Evolutionary conservation across 2,329 filamentous ascomycete species (phyloP).

Genomic region (Teratosphaeria pseudoeucalypti): DNA sequence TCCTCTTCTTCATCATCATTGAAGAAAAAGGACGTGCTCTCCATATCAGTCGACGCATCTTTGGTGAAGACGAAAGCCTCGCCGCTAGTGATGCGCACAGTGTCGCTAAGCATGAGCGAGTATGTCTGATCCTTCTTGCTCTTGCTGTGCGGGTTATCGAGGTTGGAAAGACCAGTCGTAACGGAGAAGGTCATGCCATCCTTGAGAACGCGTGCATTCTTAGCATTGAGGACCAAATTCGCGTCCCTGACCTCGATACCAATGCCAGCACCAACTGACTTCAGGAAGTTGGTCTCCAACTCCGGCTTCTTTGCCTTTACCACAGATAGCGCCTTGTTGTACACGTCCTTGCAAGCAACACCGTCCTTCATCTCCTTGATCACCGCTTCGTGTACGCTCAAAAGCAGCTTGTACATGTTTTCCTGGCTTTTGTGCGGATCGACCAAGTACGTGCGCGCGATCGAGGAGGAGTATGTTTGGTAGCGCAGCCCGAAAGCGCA

Average conservation of each 20-base stretch:
- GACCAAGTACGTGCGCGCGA: slow-evolving; percentile 88
- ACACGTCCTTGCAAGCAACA: slow-evolving; percentile 76
- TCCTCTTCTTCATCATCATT: slow-evolving; percentile 90
- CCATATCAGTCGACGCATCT: slow-evolving; percentile 80
- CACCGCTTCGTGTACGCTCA: slow-evolving; percentile 76
- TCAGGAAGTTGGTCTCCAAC: slow-evolving; percentile 86
- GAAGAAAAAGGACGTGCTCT: slow-evolving; percentile 97
- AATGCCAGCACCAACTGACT: slow-evolving; percentile 83
- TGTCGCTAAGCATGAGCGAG: slow-evolving; percentile 83
- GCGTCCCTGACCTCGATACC: slow-evolving; percentile 83
- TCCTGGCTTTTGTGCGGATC: slow-evolving; percentile 96
- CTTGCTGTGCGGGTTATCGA: slow-evolving; percentile 76
- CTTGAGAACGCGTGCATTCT: slow-evolving; percentile 72
- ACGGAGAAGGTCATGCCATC: slow-evolving; percentile 96
- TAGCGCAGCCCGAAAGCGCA: slow-evolving; percentile 87
- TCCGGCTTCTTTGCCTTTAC: slow-evolving; percentile 89
- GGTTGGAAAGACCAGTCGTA: slow-evolving; percentile 78
- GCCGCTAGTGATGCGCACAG: slow-evolving; percentile 74
- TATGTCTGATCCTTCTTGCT: slow-evolving; percentile 77
- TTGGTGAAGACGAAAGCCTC: slow-evolving; percentile 86
- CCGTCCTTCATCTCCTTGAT: slow-evolving; percentile 87
- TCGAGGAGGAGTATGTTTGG: slow-evolving; percentile 87
- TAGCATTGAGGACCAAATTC: slow-evolving; percentile 74
- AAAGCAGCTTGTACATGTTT: slow-evolving; percentile 80
- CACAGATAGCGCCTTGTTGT: slow-evolving; percentile 70